Evolutionary conservation across 148 eudicot genomes (phyloP).

Genomic region (Heliosperma pusillum): DNA sequence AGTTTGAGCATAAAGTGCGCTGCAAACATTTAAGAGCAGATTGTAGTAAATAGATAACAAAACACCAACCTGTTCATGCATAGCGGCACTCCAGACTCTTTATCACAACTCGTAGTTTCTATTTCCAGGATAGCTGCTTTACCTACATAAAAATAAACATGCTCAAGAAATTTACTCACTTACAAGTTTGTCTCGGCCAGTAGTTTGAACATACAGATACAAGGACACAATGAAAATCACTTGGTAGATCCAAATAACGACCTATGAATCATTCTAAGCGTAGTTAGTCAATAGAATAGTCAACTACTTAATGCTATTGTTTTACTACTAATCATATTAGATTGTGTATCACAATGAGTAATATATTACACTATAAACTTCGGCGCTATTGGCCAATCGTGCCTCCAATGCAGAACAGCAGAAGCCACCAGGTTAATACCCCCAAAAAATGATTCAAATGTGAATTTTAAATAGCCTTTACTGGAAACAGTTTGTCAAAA

Average conservation of each 20-base stretch:
- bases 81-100: slow-evolving; percentile 59
- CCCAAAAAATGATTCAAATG: neutral
- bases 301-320: neutral
- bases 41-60: neutral
- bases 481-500: neutral
- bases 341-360: neutral
- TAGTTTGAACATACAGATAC: neutral
- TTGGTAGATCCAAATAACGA: neutral
- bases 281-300: neutral
- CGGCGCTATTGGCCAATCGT: neutral
- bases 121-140: slow-evolving; percentile 84
- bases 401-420: neutral
- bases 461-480: neutral
- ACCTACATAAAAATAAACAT: slow-evolving; percentile 36
- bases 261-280: neutral
- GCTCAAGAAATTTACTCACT: neutral
- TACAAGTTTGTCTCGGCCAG: neutral
- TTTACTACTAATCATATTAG: neutral
- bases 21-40: slow-evolving; percentile 11
- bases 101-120: slow-evolving; percentile 58
- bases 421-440: neutral
- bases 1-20: neutral
- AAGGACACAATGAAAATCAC: neutral
- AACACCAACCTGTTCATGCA: slow-evolving; percentile 77
- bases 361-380: neutral